Evolutionary conservation across 2,329 filamentous ascomycete genomes (phyloP).

Genomic region (Lojkania enalia): DNA sequence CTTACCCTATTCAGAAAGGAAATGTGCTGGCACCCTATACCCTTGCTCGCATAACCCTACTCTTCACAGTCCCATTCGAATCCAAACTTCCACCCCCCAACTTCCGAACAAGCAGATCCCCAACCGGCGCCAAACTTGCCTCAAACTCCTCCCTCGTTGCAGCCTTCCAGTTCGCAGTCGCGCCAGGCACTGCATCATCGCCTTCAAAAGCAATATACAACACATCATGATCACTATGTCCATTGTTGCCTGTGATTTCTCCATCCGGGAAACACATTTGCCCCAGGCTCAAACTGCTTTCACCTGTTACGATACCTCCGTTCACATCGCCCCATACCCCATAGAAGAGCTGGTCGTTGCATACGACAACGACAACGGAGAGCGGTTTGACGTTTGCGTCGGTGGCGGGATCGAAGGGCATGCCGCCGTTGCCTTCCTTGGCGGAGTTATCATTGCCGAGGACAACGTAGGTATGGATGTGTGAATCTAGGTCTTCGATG

Average conservation of each 20-base stretch:
- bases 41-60: conserved; percentile 12
- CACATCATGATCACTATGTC: conserved; percentile 61
- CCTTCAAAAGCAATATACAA: conserved; percentile 66
- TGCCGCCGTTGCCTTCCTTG: conserved; percentile 19
- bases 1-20: too few species aligned
- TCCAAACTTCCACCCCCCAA: conserved; percentile 11
- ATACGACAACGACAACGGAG: conserved; percentile 61
- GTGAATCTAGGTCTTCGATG: conserved; percentile 55
- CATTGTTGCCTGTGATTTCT: conserved; percentile 58
- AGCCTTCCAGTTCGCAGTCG: conserved; percentile 60
- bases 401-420: conserved; percentile 19
- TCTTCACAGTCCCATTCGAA: conserved; percentile 1
- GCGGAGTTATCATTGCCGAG: conserved; percentile 52
- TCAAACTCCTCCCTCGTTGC: conserved; percentile 55
- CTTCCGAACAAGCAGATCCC: conserved; percentile 55
- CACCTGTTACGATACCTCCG: conserved; percentile 59
- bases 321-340: conserved; percentile 66
- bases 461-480: conserved; percentile 58
- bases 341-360: conserved; percentile 56
- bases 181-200: conserved; percentile 59
- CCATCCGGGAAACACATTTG: conserved; percentile 57
- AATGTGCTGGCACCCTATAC: too few species aligned
- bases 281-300: conserved; percentile 61
- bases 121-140: conserved; percentile 55
- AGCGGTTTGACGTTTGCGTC: conserved; percentile 54